phyloP scores from a whole-genome alignment of 2,329 filamentous ascomycete genomes.

The Gnomoniopsis sp. region DNA sequence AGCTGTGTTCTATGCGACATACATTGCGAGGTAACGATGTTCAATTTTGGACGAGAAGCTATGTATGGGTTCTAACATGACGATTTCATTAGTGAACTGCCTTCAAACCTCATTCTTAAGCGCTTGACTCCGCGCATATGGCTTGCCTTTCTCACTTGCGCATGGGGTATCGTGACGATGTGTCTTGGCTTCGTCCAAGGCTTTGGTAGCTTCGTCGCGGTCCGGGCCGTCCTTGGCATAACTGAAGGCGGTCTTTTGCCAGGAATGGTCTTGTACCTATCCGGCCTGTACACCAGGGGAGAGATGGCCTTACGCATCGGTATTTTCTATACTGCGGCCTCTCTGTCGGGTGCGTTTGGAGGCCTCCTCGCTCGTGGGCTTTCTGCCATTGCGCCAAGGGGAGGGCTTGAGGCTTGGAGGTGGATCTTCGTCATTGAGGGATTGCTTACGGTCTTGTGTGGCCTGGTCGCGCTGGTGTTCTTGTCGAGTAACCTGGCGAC shows the following conservation, averaged over 20 bases:
- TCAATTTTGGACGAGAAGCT: background rate
- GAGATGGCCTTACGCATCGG: slow-evolving; percentile 63
- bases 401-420: slow-evolving; percentile 54
- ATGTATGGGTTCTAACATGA: background rate
- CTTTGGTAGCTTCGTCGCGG: slow-evolving; percentile 56
- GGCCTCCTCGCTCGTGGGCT: slow-evolving; percentile 60
- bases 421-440: slow-evolving; percentile 64
- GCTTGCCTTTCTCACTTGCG: slow-evolving; percentile 53
- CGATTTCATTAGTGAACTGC: slow-evolving; percentile 48
- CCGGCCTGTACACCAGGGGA: slow-evolving; percentile 55
- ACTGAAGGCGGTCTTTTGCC: slow-evolving; percentile 64
- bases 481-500: slow-evolving; percentile 55
- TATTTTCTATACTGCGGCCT: slow-evolving; percentile 65
- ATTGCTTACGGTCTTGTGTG: slow-evolving; percentile 51
- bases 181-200: slow-evolving; percentile 51
- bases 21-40: slow-evolving; percentile 52
- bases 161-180: slow-evolving; percentile 59
- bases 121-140: slow-evolving; percentile 57
- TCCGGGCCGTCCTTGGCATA: slow-evolving; percentile 59
- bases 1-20: slow-evolving; percentile 63
- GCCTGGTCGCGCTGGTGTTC: slow-evolving; percentile 46
- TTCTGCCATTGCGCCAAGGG: slow-evolving; percentile 53
- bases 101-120: slow-evolving; percentile 62
- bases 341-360: slow-evolving; percentile 62
- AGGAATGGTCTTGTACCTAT: slow-evolving; percentile 66